Conservation (phyloP, 805 yeast genomes). For the Ogataea thermomethanolica region DNA sequence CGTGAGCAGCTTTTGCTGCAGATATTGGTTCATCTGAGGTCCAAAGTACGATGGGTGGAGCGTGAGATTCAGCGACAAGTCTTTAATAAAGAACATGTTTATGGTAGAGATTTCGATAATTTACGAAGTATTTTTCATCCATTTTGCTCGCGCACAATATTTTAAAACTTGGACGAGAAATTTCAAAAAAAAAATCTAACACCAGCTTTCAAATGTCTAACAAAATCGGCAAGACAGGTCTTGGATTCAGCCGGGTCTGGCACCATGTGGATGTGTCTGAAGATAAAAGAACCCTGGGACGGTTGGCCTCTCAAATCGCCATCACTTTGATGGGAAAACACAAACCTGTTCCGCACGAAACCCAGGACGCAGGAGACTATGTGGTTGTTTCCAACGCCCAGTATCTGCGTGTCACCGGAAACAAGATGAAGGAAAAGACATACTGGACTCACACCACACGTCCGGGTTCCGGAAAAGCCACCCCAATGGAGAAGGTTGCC, state of each 20-base stretch:
- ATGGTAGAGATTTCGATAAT: not conserved
- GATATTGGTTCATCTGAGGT: slow-evolving; percentile 92
- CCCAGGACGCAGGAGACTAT: slow-evolving; percentile 90
- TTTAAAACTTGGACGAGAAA: slow-evolving; percentile 1
- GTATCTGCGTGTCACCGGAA: slow-evolving; percentile 78
- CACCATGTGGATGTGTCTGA: slow-evolving; percentile 89
- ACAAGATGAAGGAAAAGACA: slow-evolving; percentile 71
- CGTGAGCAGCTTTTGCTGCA: slow-evolving; percentile 82
- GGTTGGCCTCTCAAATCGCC: slow-evolving; percentile 88
- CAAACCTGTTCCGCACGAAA: slow-evolving; percentile 80
- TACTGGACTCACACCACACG: slow-evolving; percentile 88
- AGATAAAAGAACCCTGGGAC: slow-evolving; percentile 84
- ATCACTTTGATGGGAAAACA: slow-evolving; percentile 92
- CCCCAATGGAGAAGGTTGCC: slow-evolving; percentile 74
- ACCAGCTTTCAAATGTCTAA: slow-evolving; percentile 38
- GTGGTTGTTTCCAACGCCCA: slow-evolving; percentile 95
- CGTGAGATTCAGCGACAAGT: slow-evolving; percentile 84
- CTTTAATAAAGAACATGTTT: slow-evolving; percentile 52
- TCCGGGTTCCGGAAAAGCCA: slow-evolving; percentile 85
- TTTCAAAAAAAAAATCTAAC: slow-evolving; percentile 2
- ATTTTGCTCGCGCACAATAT: slow-evolving; percentile 2
- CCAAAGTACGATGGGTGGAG: slow-evolving; percentile 97
- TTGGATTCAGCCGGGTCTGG: slow-evolving; percentile 77
- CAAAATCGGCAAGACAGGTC: slow-evolving; percentile 41
- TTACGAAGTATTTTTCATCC: not conserved